Evolutionary conservation across 1,139 yeast genomes (phyloP), one percentile per base, ranked within the genome.

Genomic region (Zygotorulaspora mrakii): DNA sequence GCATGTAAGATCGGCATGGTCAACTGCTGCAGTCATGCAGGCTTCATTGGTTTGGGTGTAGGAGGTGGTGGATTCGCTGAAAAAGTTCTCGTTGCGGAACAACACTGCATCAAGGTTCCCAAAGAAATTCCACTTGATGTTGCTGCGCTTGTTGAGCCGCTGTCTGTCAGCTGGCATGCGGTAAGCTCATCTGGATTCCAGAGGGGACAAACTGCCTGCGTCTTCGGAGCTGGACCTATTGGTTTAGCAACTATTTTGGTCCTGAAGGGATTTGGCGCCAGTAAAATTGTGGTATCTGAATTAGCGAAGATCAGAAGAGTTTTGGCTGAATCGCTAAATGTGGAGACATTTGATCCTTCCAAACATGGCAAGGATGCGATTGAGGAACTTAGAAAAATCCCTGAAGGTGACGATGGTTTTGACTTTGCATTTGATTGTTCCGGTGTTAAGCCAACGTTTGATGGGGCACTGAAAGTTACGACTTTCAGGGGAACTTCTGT

Each of bases 151-250:
- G 76, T 72, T 5, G 63, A 73, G 8, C 77, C 80, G 8, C 54
- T 76, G 26, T 61, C 77, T 1, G 80, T 75, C 17, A 71, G 77
- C 8, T 75, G 77, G 77, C 81, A 72, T 40, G 76, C 76, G 4
- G 71, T 70, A 5, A 57, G 65, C 35, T 61, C 67, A 4, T 60
- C 75, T 0, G 54, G 57, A 7, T 64, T 69, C 40, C 46, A 58
- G 42, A 55, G 53, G n/a, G 74, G 73, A 6, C 61, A 64, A 17
- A 53, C 66, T n/a, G 75, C 73, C 6, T 64, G 76, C 20, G 74
- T 73, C 25, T 52, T 73, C 12, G 75, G 77, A 12, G 73, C 72
- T 27, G 78, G 78, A 5, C 76, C 77, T 6, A 72, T 73, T 49
- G 78, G 78, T 2, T 57, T 73, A 24, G 66, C 74, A n/a, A 69